phyloP scores from a whole-genome alignment of 192 early-diverging fungal species.

The Backusella tarrabulga region DNA sequence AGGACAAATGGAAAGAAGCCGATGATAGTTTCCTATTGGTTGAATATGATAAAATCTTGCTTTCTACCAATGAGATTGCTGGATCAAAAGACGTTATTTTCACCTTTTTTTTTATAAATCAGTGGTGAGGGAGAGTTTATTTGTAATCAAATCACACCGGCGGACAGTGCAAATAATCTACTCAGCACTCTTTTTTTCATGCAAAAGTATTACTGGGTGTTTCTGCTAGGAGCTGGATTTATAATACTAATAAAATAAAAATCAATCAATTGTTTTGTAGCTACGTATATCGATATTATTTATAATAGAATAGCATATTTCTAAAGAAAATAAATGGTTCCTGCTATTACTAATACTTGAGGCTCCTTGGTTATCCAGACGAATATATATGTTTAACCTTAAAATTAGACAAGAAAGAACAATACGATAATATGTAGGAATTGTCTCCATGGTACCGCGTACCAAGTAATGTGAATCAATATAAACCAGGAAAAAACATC shows the following conservation, averaged over 20 bases:
- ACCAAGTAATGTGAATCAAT: neutral
- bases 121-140: neutral
- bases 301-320: neutral
- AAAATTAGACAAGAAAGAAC: neutral
- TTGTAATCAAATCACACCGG: neutral
- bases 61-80: neutral
- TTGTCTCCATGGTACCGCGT: neutral
- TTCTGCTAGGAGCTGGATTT: neutral
- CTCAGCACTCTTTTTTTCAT: neutral
- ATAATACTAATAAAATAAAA: neutral
- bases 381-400: neutral
- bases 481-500: neutral
- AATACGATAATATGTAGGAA: neutral
- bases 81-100: neutral
- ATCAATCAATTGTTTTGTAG: neutral
- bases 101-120: neutral
- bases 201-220: neutral
- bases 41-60: neutral
- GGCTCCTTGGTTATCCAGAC: neutral
- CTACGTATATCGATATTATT: neutral
- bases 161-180: neutral
- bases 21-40: neutral
- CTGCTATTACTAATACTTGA: neutral
- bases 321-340: neutral
- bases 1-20: neutral